Base-by-base conservation (phyloP, 805 yeast genomes). In the Yarrowia bubula region DNA sequence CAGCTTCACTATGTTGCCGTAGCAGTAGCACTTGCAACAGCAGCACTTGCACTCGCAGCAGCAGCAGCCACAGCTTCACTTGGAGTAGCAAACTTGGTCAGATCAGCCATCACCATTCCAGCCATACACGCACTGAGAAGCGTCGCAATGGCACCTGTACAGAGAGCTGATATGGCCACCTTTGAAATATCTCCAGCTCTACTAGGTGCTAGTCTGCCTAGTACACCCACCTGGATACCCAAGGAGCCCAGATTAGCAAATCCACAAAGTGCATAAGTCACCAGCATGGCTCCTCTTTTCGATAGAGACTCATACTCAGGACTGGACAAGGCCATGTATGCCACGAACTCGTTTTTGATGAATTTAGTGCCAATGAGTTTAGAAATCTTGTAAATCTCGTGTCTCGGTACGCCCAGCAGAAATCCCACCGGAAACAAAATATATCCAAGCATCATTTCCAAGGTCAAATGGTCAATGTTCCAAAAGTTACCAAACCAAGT, bases 261-360 rank as follows among this genome's bases (percentile, higher is more conserved):
- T 0, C 88, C 87, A 76, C 87, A 84, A 42, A 83, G 78, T 14
- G 86, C 84, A 68, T 83, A 85, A n/a, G 88, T 84, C 37, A 86
- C 86, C 70, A 85, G 76, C 70, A 85, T 75, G 38, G 77, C 78
- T 46, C 84, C 83, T 74, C 88, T 80, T 63, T 77, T 74, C 35
- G 83, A 77, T 79, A 85, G 72, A 43, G 73, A 70, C 35, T 76
- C 77, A 75, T 80, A 84, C 62, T 79, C 79, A 10, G 62, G 37
- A 44, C 73, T 73, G 69, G 78, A 75, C 72, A 82, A 73, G 53
- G 72, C 71, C 18, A 73, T 61, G 70, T 75, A 85, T 39, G 85
- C 88, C 42, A 83, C 85, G 69, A 79, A 85, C 74, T 85, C 89
- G 71, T 85, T 85, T 74, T 85, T 86, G 68, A 85, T 81, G 70